Percentiles rank a stretch among this genome's conserved stretches.
phyloP scores from a whole-genome alignment of 2,329 filamentous ascomycete species.

The Rhinocladiella similis region DNA sequence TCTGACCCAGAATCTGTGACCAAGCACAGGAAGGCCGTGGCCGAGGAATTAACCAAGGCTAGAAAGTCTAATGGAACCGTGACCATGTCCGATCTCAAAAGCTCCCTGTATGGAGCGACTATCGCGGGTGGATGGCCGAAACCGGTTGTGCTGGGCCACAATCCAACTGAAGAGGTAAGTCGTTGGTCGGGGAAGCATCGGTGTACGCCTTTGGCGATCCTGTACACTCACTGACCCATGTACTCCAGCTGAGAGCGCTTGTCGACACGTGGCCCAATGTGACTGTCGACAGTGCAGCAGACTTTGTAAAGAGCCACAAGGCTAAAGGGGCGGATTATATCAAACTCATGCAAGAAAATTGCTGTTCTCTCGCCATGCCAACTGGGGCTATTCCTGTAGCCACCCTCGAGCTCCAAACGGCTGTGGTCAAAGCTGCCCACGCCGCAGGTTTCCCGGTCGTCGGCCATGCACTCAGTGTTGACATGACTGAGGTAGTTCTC shows the following conservation, averaged over 20 bases:
- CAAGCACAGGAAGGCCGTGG: slow-evolving; percentile 15
- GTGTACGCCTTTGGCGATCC: too few species aligned
- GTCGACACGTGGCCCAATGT: slow-evolving; percentile 51
- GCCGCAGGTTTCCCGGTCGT: slow-evolving; percentile 19
- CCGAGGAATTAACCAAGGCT: slow-evolving; percentile 21
- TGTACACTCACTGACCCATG: background rate
- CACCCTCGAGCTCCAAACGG: slow-evolving; percentile 41
- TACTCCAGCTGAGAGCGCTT: slow-evolving; percentile 33
- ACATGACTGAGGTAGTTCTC: slow-evolving; percentile 29
- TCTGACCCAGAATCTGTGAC: slow-evolving; percentile 23
- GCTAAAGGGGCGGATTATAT: slow-evolving; percentile 29
- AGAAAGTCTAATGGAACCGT: slow-evolving; percentile 19
- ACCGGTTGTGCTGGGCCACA: slow-evolving; percentile 23
- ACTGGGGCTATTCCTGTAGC: slow-evolving; percentile 30
- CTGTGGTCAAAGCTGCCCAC: slow-evolving; percentile 28
- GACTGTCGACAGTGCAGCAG: slow-evolving; percentile 42
- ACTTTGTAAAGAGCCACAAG: slow-evolving; percentile 27
- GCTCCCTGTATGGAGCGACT: slow-evolving; percentile 49
- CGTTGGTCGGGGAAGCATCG: background rate
- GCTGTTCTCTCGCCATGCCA: slow-evolving; percentile 27
- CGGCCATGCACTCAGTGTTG: slow-evolving; percentile 26
- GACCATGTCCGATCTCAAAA: slow-evolving; percentile 47
- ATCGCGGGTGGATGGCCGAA: slow-evolving; percentile 56
- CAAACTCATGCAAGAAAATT: slow-evolving; percentile 32
- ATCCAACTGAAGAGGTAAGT: slow-evolving; percentile 33